Conservation (phyloP, 2,329 filamentous ascomycete species). For the Colletotrichum melonis region DNA sequence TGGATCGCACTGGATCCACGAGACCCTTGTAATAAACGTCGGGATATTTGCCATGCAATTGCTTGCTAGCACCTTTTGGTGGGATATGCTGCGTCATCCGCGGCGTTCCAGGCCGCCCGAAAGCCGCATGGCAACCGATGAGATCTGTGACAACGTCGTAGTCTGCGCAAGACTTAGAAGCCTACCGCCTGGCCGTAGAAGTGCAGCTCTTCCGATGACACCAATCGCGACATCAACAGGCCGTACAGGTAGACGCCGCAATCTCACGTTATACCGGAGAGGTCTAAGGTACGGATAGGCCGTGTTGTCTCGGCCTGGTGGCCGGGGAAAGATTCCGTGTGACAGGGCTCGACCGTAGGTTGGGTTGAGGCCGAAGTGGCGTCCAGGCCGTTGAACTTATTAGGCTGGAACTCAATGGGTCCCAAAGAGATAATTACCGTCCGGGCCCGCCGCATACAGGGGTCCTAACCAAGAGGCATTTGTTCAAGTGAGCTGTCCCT, state of each 20-base stretch:
- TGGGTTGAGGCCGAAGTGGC: slow-evolving; percentile 23
- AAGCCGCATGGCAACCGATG: background rate
- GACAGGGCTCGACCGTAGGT: slow-evolving; percentile 16
- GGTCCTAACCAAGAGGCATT: slow-evolving; percentile 26
- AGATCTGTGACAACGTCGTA: background rate
- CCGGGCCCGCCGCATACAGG: slow-evolving; percentile 30
- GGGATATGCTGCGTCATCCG: background rate
- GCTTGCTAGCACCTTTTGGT: slow-evolving; percentile 4
- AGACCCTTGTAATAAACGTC: slow-evolving; percentile 30
- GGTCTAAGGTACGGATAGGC: background rate
- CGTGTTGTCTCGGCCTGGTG: background rate
- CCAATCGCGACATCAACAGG: background rate
- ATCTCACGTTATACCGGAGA: background rate
- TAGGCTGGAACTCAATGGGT: slow-evolving; percentile 30
- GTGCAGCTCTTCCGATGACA: background rate
- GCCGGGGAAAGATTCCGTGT: slow-evolving; percentile 28
- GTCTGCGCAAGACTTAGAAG: background rate
- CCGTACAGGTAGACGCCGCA: background rate
- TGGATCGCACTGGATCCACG: slow-evolving; percentile 20
- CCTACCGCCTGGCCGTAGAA: background rate
- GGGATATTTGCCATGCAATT: slow-evolving; percentile 29
- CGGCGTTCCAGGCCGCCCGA: slow-evolving; percentile 3
- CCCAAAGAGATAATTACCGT: slow-evolving; percentile 1
- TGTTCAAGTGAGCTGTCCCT: slow-evolving; percentile 19
- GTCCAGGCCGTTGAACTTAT: slow-evolving; percentile 24